A percentile compares a stretch with the other conserved stretches of the same genome.
These are phyloP conservation scores for Calonectria hongkongensis DNA, from an alignment of 2,329 filamentous ascomycete genomes.

Conservation along the genomic window DNA sequence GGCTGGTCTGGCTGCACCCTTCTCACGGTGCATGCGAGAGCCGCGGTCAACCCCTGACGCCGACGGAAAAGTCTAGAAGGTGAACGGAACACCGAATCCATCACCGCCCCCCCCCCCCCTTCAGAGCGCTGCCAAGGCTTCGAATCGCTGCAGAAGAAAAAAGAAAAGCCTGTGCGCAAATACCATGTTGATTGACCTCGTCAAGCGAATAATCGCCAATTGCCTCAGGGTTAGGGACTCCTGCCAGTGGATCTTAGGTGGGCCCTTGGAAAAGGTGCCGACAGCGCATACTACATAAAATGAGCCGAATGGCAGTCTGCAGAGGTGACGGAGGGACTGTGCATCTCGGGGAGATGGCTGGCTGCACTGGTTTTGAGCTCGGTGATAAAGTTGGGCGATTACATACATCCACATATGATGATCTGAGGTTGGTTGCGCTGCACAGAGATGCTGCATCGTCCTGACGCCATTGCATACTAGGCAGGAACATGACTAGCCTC, in stretches of 20 bases:
- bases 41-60: conserved; percentile 24
- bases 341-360: background rate
- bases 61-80: conserved; percentile 40
- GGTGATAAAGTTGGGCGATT: conserved; percentile 26
- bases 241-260: conserved; percentile 24
- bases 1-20: conserved; percentile 13
- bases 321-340: background rate
- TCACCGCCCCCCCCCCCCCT: conserved; percentile 3
- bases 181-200: conserved; percentile 2
- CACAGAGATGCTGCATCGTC: conserved; percentile 12
- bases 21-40: conserved; percentile 11
- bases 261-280: conserved; percentile 9
- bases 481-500: conserved; percentile 19
- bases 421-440: conserved; percentile 22
- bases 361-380: conserved; percentile 1
- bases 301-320: conserved; percentile 6
- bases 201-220: conserved; percentile 9
- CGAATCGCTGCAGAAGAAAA: background rate
- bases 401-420: conserved; percentile 7
- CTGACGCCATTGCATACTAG: conserved; percentile 21
- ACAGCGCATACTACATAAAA: conserved; percentile 2
- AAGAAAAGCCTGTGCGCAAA: conserved; percentile 15
- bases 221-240: conserved; percentile 5
- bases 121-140: conserved; percentile 17
- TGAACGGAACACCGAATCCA: conserved; percentile 29